Conservation (phyloP, 169 alveolate genomes). For the Cryptosporidium sp. region DNA sequence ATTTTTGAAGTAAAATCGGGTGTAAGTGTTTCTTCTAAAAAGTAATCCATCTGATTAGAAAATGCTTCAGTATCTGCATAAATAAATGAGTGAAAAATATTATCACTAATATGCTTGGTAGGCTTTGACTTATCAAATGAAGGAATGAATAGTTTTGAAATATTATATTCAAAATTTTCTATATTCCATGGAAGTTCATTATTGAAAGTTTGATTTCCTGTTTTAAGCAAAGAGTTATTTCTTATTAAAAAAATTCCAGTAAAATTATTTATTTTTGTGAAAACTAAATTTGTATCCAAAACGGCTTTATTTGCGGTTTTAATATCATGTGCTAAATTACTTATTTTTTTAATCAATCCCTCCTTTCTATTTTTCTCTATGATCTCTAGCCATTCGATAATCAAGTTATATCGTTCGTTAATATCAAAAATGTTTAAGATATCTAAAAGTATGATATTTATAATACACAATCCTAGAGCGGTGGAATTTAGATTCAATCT, state of each 20-base stretch:
- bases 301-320: background rate
- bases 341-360: background rate
- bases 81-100: background rate
- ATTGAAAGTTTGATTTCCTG: background rate
- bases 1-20: slow-evolving; percentile 9
- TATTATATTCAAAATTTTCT: background rate
- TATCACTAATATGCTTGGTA: background rate
- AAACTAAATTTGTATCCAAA: background rate
- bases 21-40: slow-evolving; percentile 22
- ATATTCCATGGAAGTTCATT: slow-evolving; percentile 10
- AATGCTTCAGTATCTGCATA: background rate
- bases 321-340: background rate
- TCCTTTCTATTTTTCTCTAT: background rate
- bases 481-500: background rate
- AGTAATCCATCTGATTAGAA: background rate
- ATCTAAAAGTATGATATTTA: slow-evolving; percentile 9
- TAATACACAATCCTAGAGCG: background rate
- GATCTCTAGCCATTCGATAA: slow-evolving; percentile 32
- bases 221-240: background rate
- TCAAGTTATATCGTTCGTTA: slow-evolving; percentile 34
- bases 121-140: background rate
- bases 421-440: background rate
- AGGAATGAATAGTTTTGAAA: slow-evolving; percentile 1
- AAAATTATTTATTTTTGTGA: background rate
- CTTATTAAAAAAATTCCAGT: background rate